Base-by-base conservation (phyloP, 257 asterid species). In the Solanum ossicruentum region DNA sequence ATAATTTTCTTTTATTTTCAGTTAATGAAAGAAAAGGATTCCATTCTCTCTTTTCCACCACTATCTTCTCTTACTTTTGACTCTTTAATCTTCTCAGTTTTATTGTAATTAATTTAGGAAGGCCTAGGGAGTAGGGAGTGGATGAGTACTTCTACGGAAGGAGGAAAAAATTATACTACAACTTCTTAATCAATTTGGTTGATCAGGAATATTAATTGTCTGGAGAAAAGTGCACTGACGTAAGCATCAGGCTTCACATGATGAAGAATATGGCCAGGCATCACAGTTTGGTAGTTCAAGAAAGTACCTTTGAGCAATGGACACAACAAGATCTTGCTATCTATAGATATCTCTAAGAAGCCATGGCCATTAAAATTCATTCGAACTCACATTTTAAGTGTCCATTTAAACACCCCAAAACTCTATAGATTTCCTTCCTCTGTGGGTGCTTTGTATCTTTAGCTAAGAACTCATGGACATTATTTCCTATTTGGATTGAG, bases 391-490 rank as follows among this genome's bases (percentile, higher is more conserved):
- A 77, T 78, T 32, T 87, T 36, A 92, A 58, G 65, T 92, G 91
- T 21, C 84, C 85, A 84, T 88, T 87, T 57, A 90, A 89, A 82
- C 85, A 83, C 81, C 87, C 72, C 52, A 92, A 84, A 54, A 85
- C 83, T 83, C 60, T 71, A 85, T 91, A 90, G 56, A 90, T 85
- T 67, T 90, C 83, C 67, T 87, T 84, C 88, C 86, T 83, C 17
- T 83, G 72, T 57, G 83, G 28, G 66, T 88, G 90, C 58, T 63
- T 83, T 49, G 84, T 89, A 45, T 92, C 92, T 72, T 80, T 92
- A 3, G 93, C 92, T n/a, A 88, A 86, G 87, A 92, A 92, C 72
- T 89, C 92, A 87, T 92, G 92, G n/a, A 92, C 93, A 55, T 89
- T 21, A 52, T 91, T 88, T 10, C 92, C 92, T 17, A 89, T 75